Conservation (phyloP, 352 stramenopile species). For the Elongisporangium prolatum region DNA sequence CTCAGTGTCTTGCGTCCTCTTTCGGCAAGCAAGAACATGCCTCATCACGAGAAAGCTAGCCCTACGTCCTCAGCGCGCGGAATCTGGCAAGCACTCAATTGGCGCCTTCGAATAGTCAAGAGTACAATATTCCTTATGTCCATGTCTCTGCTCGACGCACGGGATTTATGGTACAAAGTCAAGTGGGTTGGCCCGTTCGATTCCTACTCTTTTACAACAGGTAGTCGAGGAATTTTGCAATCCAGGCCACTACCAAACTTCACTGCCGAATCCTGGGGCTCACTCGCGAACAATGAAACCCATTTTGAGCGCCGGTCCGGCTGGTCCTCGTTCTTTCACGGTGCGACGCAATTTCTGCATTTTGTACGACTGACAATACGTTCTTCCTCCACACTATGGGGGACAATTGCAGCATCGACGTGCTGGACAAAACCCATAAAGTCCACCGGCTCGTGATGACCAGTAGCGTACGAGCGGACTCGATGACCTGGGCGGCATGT, state of each 20-base stretch:
- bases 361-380: constrained; percentile 10
- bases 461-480: constrained; percentile 15
- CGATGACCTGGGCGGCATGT: constrained; percentile 23
- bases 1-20: too few species aligned
- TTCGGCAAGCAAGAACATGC: too few species aligned
- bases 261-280: background rate
- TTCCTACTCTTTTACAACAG: constrained; percentile 13
- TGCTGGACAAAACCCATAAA: constrained; percentile 3
- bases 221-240: constrained; percentile 11
- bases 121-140: constrained; percentile 6
- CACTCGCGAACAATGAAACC: background rate
- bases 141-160: constrained; percentile 13
- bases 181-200: constrained; percentile 21
- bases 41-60: too few species aligned
- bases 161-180: constrained; percentile 24
- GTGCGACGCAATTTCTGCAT: constrained; percentile 9
- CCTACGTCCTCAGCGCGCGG: background rate
- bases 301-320: constrained; percentile 3
- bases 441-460: constrained; percentile 14
- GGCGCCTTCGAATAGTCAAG: constrained; percentile 9
- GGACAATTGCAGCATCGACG: constrained; percentile 14
- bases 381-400: constrained; percentile 19
- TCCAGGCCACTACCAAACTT: constrained; percentile 2
- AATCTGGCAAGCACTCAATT: constrained; percentile 3
- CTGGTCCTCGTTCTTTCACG: constrained; percentile 19